Conservation (phyloP, 345 rosid genomes). For the Camelina neglecta region DNA sequence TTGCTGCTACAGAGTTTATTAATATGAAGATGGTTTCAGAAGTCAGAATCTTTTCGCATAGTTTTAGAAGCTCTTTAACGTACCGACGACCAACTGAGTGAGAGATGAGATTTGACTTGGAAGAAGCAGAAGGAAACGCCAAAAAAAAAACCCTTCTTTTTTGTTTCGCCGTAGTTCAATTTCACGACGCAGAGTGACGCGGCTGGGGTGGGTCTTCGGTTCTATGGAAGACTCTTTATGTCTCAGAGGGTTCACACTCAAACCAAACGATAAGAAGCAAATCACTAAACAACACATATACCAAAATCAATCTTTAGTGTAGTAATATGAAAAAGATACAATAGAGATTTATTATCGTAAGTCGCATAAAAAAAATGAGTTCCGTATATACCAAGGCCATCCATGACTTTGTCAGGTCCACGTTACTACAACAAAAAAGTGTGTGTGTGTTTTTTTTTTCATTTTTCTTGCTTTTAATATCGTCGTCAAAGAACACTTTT, state of each 20-base stretch:
- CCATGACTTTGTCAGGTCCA: slow-evolving; percentile 36
- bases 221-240: neutral
- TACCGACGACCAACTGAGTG: slow-evolving; percentile 12
- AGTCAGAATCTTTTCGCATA: slow-evolving; percentile 5
- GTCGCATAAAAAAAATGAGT: slow-evolving; percentile 15
- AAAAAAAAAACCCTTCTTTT: too few relatives aligned
- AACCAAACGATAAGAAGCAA: neutral
- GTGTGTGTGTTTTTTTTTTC: neutral
- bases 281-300: neutral
- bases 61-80: neutral
- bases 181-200: slow-evolving; percentile 3
- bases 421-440: slow-evolving; percentile 17
- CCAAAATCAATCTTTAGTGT: too few relatives aligned
- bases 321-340: neutral
- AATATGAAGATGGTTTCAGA: slow-evolving; percentile 1
- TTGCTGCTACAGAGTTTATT: neutral
- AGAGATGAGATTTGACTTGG: slow-evolving; percentile 13
- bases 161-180: neutral
- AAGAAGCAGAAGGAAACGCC: neutral
- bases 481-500: slow-evolving; percentile 16
- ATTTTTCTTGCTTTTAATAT: neutral
- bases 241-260: slow-evolving; percentile 3
- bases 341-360: slow-evolving; percentile 6
- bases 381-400: slow-evolving; percentile 33
- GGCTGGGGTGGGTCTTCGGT: neutral